These are phyloP conservation scores for Mallotus japonicus DNA, from an alignment of 441 rosid genomes.

Conservation along the genomic window DNA sequence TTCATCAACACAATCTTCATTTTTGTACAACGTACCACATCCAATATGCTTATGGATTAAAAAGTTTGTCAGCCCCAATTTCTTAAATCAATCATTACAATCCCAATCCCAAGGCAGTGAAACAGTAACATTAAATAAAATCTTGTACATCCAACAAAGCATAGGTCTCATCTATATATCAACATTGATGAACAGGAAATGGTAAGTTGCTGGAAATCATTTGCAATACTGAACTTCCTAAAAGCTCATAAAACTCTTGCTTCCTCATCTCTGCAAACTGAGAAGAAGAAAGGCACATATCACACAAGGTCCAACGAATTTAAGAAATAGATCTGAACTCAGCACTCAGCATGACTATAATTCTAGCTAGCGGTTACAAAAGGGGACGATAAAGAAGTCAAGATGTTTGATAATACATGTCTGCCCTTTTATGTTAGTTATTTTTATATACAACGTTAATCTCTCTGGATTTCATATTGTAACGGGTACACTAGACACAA, in stretches of 20 bases:
- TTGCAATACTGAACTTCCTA: not conserved
- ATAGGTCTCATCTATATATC: not conserved
- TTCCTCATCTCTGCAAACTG: constrained; percentile 25
- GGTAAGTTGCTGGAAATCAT: not conserved
- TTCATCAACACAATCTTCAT: too few species aligned
- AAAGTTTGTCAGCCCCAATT: too few species aligned
- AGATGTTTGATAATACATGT: too few species aligned
- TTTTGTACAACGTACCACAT: too few species aligned
- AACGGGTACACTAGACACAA: too few species aligned
- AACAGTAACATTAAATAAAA: not conserved
- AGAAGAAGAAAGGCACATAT: not conserved
- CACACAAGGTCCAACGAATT: not conserved
- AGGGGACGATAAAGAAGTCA: not conserved
- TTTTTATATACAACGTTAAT: not conserved
- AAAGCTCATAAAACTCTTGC: not conserved
- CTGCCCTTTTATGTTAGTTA: not conserved
- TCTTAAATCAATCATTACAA: constrained; percentile 8
- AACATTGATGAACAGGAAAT: not conserved
- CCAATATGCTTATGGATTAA: too few species aligned
- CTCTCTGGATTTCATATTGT: not conserved
- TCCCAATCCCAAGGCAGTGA: not conserved
- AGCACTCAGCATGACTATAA: not conserved
- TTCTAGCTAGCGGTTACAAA: not conserved
- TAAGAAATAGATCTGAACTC: not conserved
- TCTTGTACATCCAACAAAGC: constrained; percentile 4